A percentile compares a stretch with the other conserved stretches of the same genome.
Conservation (phyloP, 805 yeast species). For the Kluyveromyces starmeri region DNA sequence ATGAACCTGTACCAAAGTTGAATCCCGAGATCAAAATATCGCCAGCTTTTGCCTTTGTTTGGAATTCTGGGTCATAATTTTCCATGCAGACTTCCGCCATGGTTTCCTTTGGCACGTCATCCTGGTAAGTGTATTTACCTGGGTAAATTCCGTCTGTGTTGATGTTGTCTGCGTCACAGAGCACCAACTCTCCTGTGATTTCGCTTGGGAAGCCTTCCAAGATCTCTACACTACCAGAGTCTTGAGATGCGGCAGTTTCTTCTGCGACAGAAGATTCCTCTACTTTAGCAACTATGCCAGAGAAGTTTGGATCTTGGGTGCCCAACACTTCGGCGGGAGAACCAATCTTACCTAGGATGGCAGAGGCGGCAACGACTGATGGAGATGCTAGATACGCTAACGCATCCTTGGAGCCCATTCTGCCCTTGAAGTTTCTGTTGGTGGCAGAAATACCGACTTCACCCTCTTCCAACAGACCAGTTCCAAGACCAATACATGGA, state of each 20-base stretch:
- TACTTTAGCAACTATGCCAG: constrained; percentile 38
- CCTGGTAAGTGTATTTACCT: constrained; percentile 98
- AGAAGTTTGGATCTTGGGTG: constrained; percentile 38
- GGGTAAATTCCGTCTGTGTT: constrained; percentile 99
- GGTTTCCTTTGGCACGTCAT: constrained; percentile 85
- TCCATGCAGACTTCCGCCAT: constrained; percentile 99
- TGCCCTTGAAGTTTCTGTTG: constrained; percentile 95
- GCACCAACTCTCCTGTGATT: constrained; percentile 83
- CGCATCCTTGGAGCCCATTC: constrained; percentile 98
- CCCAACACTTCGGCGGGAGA: constrained; percentile 83
- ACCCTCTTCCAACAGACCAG: constrained; percentile 88
- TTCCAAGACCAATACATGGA: constrained; percentile 96
- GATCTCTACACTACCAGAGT: constrained; percentile 52
- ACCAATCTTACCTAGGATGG: constrained; percentile 89
- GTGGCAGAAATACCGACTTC: constrained; percentile 98
- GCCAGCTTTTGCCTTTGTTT: constrained; percentile 68
- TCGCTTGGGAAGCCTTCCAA: constrained; percentile 85
- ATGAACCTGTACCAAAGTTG: constrained; percentile 97
- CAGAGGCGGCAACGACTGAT: constrained; percentile 97
- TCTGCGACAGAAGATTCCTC: constrained; percentile 21
- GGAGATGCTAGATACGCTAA: constrained; percentile 95
- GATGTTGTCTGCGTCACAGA: constrained; percentile 94
- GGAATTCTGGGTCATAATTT: constrained; percentile 89
- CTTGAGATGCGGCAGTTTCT: constrained; percentile 13
- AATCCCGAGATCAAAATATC: constrained; percentile 89